Evolutionary conservation across 495 filamentous ascomycete species (phyloP), one percentile per base, ranked within the genome.

Genomic region (Antarctomyces pellizariae): DNA sequence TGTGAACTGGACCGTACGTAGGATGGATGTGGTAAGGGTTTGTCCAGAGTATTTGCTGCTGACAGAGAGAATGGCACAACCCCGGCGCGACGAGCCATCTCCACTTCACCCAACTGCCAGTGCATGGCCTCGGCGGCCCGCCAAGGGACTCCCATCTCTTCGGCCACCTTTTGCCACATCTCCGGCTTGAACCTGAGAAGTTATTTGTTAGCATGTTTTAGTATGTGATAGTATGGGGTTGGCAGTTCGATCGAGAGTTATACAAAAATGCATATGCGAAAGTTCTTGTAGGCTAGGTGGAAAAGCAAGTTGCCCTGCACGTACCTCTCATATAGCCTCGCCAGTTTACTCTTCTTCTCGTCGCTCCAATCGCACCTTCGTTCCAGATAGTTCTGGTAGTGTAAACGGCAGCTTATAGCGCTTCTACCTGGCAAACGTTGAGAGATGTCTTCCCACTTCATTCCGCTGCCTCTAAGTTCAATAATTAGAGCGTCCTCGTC

Each of bases 391-490:
- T 97, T 97, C 36, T 97, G 86, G 49, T 92, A 97, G 37, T 91
- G 82, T 22, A 97, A 59, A 13, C 86, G 69, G 48, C 86, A 97
- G 32, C 76, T 82, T 38, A 92, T 91, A 22, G 78, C 68, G 49
- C 77, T 91, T 33, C 86, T 69, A 30, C 84, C 86, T 1, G 83
- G 80, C 13, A 95, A 56, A 10, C 67, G 64, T 52, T 77, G 78
- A 30, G 75, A 82, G 43, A 97, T 92, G 49, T 97, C 89, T 36
- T 93, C 86, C 86, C 86, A 97, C 41, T 93, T 95, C 74, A 89
- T 86, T 6, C 78, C 78, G 36, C 62, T 68, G 17, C 76, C 76
- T 14, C 86, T 67, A 31, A 97, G 60, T 41, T 80, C 71, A 32
- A 91, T 90, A 45, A 90, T 90, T 26, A 82, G 41, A 21, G 71